Evolutionary conservation across 164 flowering plant genomes (phyloP).

Genomic region (Platanus orientalis): DNA sequence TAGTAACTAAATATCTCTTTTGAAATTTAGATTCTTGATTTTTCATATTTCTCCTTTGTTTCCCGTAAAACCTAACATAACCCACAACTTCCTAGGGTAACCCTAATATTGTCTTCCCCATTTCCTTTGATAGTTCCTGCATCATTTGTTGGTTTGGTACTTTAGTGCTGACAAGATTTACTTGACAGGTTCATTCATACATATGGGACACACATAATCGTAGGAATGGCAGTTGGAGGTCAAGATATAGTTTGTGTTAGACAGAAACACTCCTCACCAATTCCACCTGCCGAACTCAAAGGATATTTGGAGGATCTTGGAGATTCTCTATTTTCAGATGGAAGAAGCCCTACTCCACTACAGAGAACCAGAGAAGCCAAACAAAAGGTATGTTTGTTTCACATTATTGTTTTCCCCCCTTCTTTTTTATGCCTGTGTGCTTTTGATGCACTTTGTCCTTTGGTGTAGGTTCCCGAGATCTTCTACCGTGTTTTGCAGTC

Average conservation of each 20-base stretch:
- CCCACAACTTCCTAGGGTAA: no score
- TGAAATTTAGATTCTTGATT: no score
- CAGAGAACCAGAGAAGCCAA: slow-evolving; percentile 52
- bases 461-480: slow-evolving; percentile 72
- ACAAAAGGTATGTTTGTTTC: slow-evolving; percentile 35
- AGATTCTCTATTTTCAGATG: slow-evolving; percentile 71
- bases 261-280: slow-evolving; percentile 61
- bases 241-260: slow-evolving; percentile 75
- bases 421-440: not conserved
- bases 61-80: no score
- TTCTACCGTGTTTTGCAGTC: slow-evolving; percentile 63
- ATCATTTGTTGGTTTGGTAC: not conserved
- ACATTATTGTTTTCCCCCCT: not conserved
- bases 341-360: slow-evolving; percentile 43
- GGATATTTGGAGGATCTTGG: slow-evolving; percentile 79
- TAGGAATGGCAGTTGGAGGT: slow-evolving; percentile 87
- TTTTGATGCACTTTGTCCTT: slow-evolving; percentile 4
- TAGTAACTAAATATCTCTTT: no score
- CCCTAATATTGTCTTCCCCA: no score
- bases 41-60: no score
- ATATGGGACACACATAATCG: slow-evolving; percentile 86
- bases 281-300: slow-evolving; percentile 70
- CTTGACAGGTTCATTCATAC: slow-evolving; percentile 65
- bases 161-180: not conserved
- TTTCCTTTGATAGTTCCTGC: no score